A percentile compares a stretch with the other conserved stretches of the same genome.
These are phyloP conservation scores for Termitomyces sp. DNA, from an alignment of 768 basidiomycete species.

Conservation along the genomic window DNA sequence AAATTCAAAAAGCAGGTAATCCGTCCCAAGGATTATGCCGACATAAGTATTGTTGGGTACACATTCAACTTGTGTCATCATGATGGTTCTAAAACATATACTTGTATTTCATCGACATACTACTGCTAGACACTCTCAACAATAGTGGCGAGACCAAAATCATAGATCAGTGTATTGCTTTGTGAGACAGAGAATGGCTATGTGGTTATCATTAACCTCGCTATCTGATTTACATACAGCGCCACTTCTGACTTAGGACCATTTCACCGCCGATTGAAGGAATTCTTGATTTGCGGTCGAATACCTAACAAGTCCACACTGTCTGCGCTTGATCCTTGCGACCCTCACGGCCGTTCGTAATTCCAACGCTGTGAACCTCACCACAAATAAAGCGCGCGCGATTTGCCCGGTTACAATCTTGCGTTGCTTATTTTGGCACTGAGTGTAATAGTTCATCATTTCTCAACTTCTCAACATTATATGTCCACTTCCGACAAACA, in stretches of 20 bases:
- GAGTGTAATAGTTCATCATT: background rate
- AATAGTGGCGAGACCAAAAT: background rate
- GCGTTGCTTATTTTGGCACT: background rate
- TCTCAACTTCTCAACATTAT: slow-evolving; percentile 13
- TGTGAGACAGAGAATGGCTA: background rate
- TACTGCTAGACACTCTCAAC: background rate
- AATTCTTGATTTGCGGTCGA: background rate
- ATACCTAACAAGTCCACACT: background rate
- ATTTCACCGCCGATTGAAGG: no score
- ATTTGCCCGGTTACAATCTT: background rate
- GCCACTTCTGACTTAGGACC: background rate
- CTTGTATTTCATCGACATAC: background rate
- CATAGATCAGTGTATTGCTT: background rate
- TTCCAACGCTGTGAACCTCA: background rate
- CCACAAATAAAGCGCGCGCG: background rate
- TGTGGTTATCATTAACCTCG: background rate
- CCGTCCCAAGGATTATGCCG: background rate
- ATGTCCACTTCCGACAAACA: slow-evolving; percentile 7
- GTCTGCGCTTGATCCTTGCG: background rate
- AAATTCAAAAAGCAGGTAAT: background rate
- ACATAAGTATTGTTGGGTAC: no score
- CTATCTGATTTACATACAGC: slow-evolving; percentile 1
- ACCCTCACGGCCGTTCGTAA: background rate
- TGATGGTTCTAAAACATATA: background rate
- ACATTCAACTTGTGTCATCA: background rate